Percentiles rank a stretch among this genome's conserved stretches.
These are phyloP conservation scores for Lepraria neglecta DNA, from an alignment of 495 filamentous ascomycete genomes.

Conservation along the genomic window DNA sequence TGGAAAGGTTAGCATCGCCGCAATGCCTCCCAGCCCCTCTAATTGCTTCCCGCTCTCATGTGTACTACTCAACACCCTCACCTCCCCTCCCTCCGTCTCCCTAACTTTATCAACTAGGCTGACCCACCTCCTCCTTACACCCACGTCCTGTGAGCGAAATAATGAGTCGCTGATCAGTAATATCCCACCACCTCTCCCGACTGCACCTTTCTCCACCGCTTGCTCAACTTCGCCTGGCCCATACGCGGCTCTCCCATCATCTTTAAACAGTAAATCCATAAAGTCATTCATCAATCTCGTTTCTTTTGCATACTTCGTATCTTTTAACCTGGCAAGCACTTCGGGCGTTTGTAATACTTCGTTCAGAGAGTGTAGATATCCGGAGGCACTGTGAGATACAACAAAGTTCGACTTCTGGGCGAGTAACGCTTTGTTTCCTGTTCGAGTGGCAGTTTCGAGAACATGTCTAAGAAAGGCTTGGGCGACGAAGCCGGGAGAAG, in stretches of 20 bases:
- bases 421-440: slow-evolving; percentile 58
- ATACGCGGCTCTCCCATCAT: slow-evolving; percentile 90
- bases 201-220: slow-evolving; percentile 82
- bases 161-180: slow-evolving; percentile 78
- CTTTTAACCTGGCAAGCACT: slow-evolving; percentile 65
- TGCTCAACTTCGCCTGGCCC: slow-evolving; percentile 77
- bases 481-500: slow-evolving; percentile 84
- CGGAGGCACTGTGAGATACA: slow-evolving; percentile 77
- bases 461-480: slow-evolving; percentile 75
- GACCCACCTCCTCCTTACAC: slow-evolving; percentile 74
- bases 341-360: slow-evolving; percentile 77
- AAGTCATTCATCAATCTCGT: slow-evolving; percentile 83
- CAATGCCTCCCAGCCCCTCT: slow-evolving; percentile 79
- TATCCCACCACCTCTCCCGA: slow-evolving; percentile 76
- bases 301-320: slow-evolving; percentile 83
- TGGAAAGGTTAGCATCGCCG: slow-evolving; percentile 86
- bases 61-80: slow-evolving; percentile 78
- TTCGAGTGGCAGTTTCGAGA: slow-evolving; percentile 59
- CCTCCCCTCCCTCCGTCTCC: slow-evolving; percentile 75
- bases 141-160: slow-evolving; percentile 79
- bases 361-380: slow-evolving; percentile 76
- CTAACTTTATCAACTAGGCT: slow-evolving; percentile 84
- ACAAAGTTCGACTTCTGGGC: slow-evolving; percentile 58
- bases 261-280: slow-evolving; percentile 67
- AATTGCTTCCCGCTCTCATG: slow-evolving; percentile 90